A percentile compares a stretch with the other conserved stretches of the same genome.
These are phyloP conservation scores for Globisporangium cylindrosporum DNA, from an alignment of 352 stramenopile genomes.

Conservation along the genomic window DNA sequence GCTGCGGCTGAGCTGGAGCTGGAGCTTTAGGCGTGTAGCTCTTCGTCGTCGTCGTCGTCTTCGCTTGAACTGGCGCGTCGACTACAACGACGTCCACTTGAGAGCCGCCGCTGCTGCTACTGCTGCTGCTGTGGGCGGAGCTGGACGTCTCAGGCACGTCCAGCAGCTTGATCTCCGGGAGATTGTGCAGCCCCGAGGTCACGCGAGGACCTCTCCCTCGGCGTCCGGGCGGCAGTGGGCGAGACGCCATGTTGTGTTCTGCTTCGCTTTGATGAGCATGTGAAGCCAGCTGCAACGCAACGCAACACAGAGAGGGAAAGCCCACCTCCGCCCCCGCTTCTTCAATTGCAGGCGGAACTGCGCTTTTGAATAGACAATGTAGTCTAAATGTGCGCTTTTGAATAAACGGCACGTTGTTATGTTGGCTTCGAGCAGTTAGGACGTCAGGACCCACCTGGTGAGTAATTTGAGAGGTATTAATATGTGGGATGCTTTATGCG, in stretches of 20 bases:
- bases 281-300: not conserved
- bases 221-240: slow-evolving; percentile 18
- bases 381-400: not conserved
- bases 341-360: not conserved
- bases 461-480: not conserved
- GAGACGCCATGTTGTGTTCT: slow-evolving; percentile 15
- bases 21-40: not conserved
- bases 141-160: not conserved
- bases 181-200: slow-evolving; percentile 14
- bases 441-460: not conserved
- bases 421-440: not conserved
- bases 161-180: slow-evolving; percentile 17
- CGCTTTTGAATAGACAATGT: not conserved
- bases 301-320: not conserved
- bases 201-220: slow-evolving; percentile 12
- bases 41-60: not conserved
- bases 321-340: not conserved
- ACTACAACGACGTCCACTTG: not conserved
- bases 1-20: not conserved
- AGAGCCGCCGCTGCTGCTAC: not conserved
- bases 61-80: not conserved
- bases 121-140: not conserved
- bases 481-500: not conserved
- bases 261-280: not conserved
- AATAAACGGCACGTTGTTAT: not conserved